Evolutionary conservation across 306 rosid genomes (phyloP), one percentile per base, ranked within the genome.

Genomic region (Ormosia emarginata): DNA sequence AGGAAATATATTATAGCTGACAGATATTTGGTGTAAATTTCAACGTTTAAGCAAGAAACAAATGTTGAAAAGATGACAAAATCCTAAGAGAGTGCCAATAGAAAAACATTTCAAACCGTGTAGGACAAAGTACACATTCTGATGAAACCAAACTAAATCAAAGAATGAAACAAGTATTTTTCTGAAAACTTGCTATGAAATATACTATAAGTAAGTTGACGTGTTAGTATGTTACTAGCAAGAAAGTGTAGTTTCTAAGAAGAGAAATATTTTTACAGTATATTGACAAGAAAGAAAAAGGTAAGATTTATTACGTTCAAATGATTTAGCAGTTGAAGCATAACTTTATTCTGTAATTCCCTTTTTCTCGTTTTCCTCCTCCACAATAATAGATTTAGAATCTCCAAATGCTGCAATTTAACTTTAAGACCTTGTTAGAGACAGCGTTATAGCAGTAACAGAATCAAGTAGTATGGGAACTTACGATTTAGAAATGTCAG

Each of bases 401-500:
- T 81, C 89, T 29, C 86, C 87, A 15, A 76, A 85, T 79, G 97
- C 94, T 92, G 92, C 80, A 72, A 74, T 77, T 65, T 18, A 43
- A 67, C 56, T 13, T 47, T n/a, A 67, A 74, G 36, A 61, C 39
- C 49, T 55, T 66, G 46, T 80, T 10, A 73, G 63, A 68, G 50
- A 67, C 39, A 49, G 44, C 36, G 36, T 12, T 77, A 43, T 24
- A 40, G 39, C 15, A 14, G 13, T 7, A 71, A 34, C 2, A 55
- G 32, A 68, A 65, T 49, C 29, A 18, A 39, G 36, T 15, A 86
- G 67, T 11, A 29, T 56, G 44, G 32, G 6, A 76, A 78, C 97
- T 88, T 87, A 92, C 98, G 91, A 40, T 81, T 86, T 52, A 92
- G 78, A 80, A 64, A 89, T 49, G 98, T n/a, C n/a, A n/a, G n/a